Evolutionary conservation across 805 yeast species (phyloP).

Genomic region (Wickerhamiella galacta): DNA sequence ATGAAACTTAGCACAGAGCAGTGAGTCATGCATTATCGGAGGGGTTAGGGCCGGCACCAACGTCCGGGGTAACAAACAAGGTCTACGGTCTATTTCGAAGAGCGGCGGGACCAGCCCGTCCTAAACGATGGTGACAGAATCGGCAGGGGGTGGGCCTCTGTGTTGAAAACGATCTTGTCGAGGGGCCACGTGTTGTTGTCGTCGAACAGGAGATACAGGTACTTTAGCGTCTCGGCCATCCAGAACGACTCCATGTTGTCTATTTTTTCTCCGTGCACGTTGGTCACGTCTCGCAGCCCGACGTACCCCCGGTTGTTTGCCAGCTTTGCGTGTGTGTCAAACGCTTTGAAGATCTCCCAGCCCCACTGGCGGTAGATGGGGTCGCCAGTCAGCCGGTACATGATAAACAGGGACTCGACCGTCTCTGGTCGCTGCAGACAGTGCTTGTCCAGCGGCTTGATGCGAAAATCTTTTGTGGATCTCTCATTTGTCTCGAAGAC

Average conservation of each 20-base stretch:
- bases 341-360: conserved; percentile 29
- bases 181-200: conserved; percentile 27
- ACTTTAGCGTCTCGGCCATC: conserved; percentile 44
- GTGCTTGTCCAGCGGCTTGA: conserved; percentile 54
- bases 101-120: conserved; percentile 3
- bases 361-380: conserved; percentile 39
- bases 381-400: conserved; percentile 47
- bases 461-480: conserved; percentile 16
- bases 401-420: conserved; percentile 40
- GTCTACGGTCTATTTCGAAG: neutral
- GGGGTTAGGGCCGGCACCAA: neutral
- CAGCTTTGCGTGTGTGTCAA: conserved; percentile 15
- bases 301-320: conserved; percentile 21
- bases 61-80: neutral
- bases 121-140: conserved; percentile 3
- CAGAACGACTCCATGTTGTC: conserved; percentile 35
- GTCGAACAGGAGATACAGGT: conserved; percentile 33
- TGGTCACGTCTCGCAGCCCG: conserved; percentile 27
- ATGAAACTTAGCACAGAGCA: neutral
- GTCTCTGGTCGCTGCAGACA: conserved; percentile 64
- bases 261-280: conserved; percentile 16
- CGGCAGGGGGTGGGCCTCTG: conserved; percentile 47
- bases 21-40: neutral
- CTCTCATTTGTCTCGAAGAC: conserved; percentile 48
- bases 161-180: conserved; percentile 40